Conservation (phyloP, 2,329 filamentous ascomycete species). For the Graphilbum sp. region DNA sequence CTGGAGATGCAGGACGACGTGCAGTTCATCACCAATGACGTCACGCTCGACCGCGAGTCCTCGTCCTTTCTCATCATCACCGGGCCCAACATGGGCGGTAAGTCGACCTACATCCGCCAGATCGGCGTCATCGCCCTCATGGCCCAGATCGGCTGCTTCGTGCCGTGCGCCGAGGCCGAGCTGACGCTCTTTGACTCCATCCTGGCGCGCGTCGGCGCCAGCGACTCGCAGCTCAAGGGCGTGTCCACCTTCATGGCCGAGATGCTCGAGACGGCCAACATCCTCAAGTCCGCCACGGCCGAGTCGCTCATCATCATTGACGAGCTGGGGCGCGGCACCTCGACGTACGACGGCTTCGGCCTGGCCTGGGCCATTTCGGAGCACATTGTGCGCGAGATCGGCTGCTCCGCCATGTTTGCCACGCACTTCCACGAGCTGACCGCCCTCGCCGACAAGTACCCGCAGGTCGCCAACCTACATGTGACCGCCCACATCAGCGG, state of each 20-base stretch:
- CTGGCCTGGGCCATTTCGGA: conserved; percentile 99
- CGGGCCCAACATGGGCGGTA: conserved; percentile 97
- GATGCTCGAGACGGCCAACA: conserved; percentile 98
- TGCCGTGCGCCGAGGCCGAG: conserved; percentile 80
- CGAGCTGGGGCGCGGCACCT: conserved; percentile 88
- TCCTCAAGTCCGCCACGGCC: conserved; percentile 86
- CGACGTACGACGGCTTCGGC: conserved; percentile 95
- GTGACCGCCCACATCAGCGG: conserved; percentile 83
- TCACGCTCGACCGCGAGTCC: conserved; percentile 57
- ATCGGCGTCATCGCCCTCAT: conserved; percentile 93
- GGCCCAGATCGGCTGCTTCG: conserved; percentile 94
- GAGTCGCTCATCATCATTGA: conserved; percentile 98
- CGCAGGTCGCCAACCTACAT: conserved; percentile 82
- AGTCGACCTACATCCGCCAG: conserved; percentile 95
- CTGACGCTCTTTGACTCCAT: conserved; percentile 95
- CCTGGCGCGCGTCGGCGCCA: conserved; percentile 85
- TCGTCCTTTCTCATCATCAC: conserved; percentile 95
- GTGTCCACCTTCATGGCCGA: conserved; percentile 99
- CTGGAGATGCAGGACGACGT: conserved; percentile 99
- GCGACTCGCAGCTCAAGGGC: conserved; percentile 91
- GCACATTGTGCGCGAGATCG: conserved; percentile 90
- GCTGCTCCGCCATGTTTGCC: conserved; percentile 86
- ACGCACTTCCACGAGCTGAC: conserved; percentile 98
- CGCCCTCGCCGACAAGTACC: conserved; percentile 69
- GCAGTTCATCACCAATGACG: conserved; percentile 96